Base-by-base conservation (phyloP, 2,329 filamentous ascomycete species). In the Daldinia sp. region DNA sequence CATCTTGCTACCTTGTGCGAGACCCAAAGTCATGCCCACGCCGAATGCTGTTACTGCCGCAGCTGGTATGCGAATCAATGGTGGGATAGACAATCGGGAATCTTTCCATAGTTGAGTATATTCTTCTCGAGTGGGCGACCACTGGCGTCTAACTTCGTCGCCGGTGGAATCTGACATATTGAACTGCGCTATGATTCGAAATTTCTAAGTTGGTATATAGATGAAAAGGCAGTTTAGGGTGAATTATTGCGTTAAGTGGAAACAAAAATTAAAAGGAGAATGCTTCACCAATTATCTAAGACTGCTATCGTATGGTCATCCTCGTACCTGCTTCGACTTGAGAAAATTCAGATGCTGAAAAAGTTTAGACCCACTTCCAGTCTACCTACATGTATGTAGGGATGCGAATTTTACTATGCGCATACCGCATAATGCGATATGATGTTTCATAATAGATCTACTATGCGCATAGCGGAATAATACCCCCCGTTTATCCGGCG, bases 1-100 rank as follows among this genome's bases (percentile, higher is more conserved):
- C 78, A 87, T 89, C 76, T 90, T 90, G 65, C 90, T 90, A 26
- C 93, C 93, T 63, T 94, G 89, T 6, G 89, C 85, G 18, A 90
- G 83, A 28, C 94, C 94, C 12, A 97, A 83, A 0, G 82, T 83
- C 77, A 92, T 85, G 60, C 93, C 93, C n/a, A 90, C 83, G 3
- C 87, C 74, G 72, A 92, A 92, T 6, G 91, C 89, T 28, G 89
- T 82, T 10, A 86, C 69, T 2, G 89, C 84, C 12, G 90, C 90
- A 58, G 92, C 82, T 39, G 91, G 85, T 41, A 96, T 85, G 66
- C 93, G 91, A 18, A 87, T 77, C 39, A 87, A 81, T 48, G 91
- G 87, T 54, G 89, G 86, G 61, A 94, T 87, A 37, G 90, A 90
- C 7, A 89, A 83, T 3, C 87, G 85, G 6, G 85, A 83, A 64